Conservation (phyloP, 768 basidiomycete species). For the Tulasnella sp. region DNA sequence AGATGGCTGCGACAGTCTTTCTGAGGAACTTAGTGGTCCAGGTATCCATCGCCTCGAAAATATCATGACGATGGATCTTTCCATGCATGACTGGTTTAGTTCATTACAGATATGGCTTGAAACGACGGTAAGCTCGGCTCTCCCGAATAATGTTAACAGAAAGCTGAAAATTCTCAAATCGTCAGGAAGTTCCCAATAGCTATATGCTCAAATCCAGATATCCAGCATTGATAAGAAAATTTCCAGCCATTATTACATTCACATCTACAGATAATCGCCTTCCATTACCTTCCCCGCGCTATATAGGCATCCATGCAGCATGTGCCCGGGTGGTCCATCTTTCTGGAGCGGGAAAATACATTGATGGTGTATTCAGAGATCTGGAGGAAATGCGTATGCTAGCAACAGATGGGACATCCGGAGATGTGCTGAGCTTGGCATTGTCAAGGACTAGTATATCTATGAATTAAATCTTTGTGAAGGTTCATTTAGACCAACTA, state of each 20-base stretch:
- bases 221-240: background rate
- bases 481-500: no score
- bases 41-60: constrained; percentile 23
- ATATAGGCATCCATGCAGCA: constrained; percentile 31
- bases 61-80: constrained; percentile 13
- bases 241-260: constrained; percentile 23
- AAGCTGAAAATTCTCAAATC: no score
- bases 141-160: no score
- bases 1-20: constrained; percentile 4
- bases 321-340: constrained; percentile 31
- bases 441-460: no score
- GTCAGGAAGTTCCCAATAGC: background rate
- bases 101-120: constrained; percentile 11
- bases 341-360: constrained; percentile 30
- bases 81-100: constrained; percentile 1
- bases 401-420: constrained; percentile 21
- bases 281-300: constrained; percentile 26
- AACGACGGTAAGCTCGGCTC: constrained; percentile 4
- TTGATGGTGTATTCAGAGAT: constrained; percentile 22
- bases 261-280: constrained; percentile 21
- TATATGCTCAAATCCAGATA: background rate
- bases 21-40: constrained; percentile 22
- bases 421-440: constrained; percentile 17
- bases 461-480: no score
- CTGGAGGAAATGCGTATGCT: constrained; percentile 21